Percentiles rank a stretch among this genome's conserved stretches.
Conservation (phyloP, 371 early-diverging fungal species). For the Gilbertella persicaria region DNA sequence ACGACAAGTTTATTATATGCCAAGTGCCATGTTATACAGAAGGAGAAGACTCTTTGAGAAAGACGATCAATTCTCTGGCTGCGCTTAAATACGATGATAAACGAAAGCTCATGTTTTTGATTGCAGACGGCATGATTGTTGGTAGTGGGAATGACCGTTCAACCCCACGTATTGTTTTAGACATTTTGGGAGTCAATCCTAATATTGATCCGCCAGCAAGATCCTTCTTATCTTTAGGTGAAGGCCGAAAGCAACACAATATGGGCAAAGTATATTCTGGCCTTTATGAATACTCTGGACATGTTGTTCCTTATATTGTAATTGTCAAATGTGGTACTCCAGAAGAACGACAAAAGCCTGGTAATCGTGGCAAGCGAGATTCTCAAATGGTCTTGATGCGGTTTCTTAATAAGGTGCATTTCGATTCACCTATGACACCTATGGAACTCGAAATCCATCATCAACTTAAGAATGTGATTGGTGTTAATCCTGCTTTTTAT, state of each 20-base stretch:
- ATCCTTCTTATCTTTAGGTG: constrained; percentile 90
- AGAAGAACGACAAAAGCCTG: constrained; percentile 71
- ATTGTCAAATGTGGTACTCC: constrained; percentile 93
- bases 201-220: constrained; percentile 83
- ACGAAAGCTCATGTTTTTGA: constrained; percentile 91
- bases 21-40: constrained; percentile 98
- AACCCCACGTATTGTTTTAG: constrained; percentile 96
- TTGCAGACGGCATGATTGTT: constrained; percentile 92
- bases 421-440: constrained; percentile 80
- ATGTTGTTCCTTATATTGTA: constrained; percentile 92
- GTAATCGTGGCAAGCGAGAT: constrained; percentile 90
- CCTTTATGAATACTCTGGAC: constrained; percentile 87
- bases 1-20: constrained; percentile 91
- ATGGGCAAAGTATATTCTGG: constrained; percentile 98
- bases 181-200: constrained; percentile 89
- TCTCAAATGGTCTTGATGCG: constrained; percentile 87
- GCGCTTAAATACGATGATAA: constrained; percentile 91
- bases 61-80: constrained; percentile 94
- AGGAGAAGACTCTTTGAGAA: constrained; percentile 90
- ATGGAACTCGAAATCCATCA: constrained; percentile 91
- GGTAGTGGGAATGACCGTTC: constrained; percentile 96
- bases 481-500: constrained; percentile 79
- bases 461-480: constrained; percentile 90
- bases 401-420: constrained; percentile 79
- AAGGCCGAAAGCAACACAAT: constrained; percentile 90